Evolutionary conservation across 257 asterid species (phyloP).

Genomic region (Fraxinus excelsior): DNA sequence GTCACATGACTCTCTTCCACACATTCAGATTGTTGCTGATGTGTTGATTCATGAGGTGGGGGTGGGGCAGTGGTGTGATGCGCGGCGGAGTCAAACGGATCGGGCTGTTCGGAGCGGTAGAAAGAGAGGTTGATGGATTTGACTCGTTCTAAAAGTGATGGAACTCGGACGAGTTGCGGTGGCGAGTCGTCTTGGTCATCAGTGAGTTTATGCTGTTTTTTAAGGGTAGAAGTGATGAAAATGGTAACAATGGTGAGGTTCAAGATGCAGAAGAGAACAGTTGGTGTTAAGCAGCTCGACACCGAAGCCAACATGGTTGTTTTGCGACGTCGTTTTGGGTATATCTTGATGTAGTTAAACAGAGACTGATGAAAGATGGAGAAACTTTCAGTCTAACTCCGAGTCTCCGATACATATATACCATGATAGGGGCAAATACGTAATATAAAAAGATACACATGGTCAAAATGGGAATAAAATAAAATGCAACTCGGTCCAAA

Average conservation of each 20-base stretch:
- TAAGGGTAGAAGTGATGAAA: conserved; percentile 39
- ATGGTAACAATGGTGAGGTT: conserved; percentile 56
- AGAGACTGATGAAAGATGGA: no score
- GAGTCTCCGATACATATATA: no score
- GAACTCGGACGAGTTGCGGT: conserved; percentile 15
- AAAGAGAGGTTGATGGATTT: conserved; percentile 36
- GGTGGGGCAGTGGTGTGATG: not conserved
- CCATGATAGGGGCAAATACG: no score
- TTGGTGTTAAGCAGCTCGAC: conserved; percentile 51
- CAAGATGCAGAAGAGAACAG: conserved; percentile 55
- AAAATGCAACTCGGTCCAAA: no score
- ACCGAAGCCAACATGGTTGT: conserved; percentile 3
- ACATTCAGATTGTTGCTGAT: not conserved
- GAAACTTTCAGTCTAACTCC: no score
- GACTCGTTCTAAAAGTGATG: conserved; percentile 16
- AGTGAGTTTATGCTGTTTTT: conserved; percentile 1
- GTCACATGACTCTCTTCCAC: conserved; percentile 19
- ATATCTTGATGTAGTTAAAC: no score
- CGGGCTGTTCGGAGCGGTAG: conserved; percentile 17
- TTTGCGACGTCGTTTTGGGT: no score
- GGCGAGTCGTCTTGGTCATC: not conserved
- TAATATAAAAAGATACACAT: no score
- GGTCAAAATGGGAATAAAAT: no score
- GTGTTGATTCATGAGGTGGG: conserved; percentile 9
- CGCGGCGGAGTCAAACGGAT: conserved; percentile 2